Evolutionary conservation across 1,284 basidiomycete species (phyloP).

Genomic region (Crepidotus sp.): DNA sequence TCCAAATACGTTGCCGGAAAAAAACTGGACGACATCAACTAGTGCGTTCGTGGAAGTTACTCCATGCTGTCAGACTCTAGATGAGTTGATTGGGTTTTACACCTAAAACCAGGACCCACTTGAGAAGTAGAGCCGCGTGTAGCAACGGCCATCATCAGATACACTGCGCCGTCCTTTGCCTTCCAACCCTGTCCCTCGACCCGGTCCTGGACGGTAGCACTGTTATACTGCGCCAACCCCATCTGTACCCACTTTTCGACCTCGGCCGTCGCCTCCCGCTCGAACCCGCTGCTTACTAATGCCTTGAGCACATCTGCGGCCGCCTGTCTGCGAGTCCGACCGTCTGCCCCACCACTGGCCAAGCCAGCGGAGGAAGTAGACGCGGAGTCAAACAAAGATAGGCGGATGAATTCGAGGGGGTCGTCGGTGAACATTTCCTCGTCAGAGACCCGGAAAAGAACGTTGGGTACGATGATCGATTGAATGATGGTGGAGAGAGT

Average conservation of each 20-base stretch:
- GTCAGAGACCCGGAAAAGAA: slow-evolving; percentile 80
- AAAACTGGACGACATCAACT: slow-evolving; percentile 93
- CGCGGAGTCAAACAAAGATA: slow-evolving; percentile 75
- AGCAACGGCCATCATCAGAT: slow-evolving; percentile 86
- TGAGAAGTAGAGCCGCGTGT: slow-evolving; percentile 78
- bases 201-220: slow-evolving; percentile 12
- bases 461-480: slow-evolving; percentile 91
- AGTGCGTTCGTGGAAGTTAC: slow-evolving; percentile 90
- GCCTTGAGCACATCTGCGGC: slow-evolving; percentile 90
- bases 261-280: slow-evolving; percentile 77
- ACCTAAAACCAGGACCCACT: slow-evolving; percentile 31
- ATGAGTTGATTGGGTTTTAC: background rate
- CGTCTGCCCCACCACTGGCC: slow-evolving; percentile 36
- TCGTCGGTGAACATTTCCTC: slow-evolving; percentile 97
- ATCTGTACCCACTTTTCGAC: slow-evolving; percentile 76
- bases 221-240: slow-evolving; percentile 64
- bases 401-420: slow-evolving; percentile 89
- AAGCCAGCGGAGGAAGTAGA: slow-evolving; percentile 20
- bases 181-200: slow-evolving; percentile 52
- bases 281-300: slow-evolving; percentile 71
- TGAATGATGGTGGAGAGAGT: slow-evolving; percentile 82
- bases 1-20: slow-evolving; percentile 83
- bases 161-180: slow-evolving; percentile 94
- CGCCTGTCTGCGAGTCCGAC: slow-evolving; percentile 80
- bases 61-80: slow-evolving; percentile 52